A percentile compares a stretch with the other conserved stretches of the same genome.
These are phyloP conservation scores for Brasenia schreberi DNA, from an alignment of 164 flowering plant species.

Conservation along the genomic window DNA sequence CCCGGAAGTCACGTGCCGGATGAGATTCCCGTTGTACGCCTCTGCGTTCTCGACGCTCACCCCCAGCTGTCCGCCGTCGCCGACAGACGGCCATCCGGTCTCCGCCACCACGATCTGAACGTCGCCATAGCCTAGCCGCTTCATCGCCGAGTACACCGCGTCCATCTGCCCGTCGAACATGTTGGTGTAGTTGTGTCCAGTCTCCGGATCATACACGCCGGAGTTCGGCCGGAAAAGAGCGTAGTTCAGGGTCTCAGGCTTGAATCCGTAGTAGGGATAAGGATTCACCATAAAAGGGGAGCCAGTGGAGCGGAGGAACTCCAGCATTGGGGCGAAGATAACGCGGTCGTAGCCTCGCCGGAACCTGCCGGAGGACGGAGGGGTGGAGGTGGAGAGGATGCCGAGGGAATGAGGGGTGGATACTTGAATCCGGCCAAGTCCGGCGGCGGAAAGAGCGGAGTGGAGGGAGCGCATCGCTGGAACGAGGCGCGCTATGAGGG, in stretches of 20 bases:
- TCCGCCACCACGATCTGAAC: constrained; percentile 79
- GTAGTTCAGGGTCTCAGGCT: constrained; percentile 27
- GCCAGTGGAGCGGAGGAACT: constrained; percentile 44
- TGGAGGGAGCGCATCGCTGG: constrained; percentile 63
- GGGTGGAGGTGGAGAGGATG: constrained; percentile 30
- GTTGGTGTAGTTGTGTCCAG: constrained; percentile 45
- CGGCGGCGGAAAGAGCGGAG: constrained; percentile 37
- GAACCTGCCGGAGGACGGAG: constrained; percentile 66
- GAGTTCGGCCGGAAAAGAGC: constrained; percentile 44
- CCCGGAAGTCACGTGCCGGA: constrained; percentile 45
- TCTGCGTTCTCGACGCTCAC: constrained; percentile 35
- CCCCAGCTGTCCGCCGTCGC: constrained; percentile 35
- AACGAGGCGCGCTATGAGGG: constrained; percentile 36
- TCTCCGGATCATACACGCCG: constrained; percentile 34
- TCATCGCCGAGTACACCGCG: constrained; percentile 51
- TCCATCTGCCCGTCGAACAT: constrained; percentile 72
- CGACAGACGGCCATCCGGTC: constrained; percentile 90
- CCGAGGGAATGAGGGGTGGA: constrained; percentile 74
- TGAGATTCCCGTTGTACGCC: constrained; percentile 35
- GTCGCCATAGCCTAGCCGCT: constrained; percentile 49
- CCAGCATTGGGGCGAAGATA: constrained; percentile 49
- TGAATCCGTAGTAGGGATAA: constrained; percentile 66
- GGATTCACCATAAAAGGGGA: constrained; percentile 79
- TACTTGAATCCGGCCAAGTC: constrained; percentile 37
- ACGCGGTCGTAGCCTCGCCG: constrained; percentile 40